phyloP scores from a whole-genome alignment of 73 alveolate species.

The Symbiodinium natans region DNA sequence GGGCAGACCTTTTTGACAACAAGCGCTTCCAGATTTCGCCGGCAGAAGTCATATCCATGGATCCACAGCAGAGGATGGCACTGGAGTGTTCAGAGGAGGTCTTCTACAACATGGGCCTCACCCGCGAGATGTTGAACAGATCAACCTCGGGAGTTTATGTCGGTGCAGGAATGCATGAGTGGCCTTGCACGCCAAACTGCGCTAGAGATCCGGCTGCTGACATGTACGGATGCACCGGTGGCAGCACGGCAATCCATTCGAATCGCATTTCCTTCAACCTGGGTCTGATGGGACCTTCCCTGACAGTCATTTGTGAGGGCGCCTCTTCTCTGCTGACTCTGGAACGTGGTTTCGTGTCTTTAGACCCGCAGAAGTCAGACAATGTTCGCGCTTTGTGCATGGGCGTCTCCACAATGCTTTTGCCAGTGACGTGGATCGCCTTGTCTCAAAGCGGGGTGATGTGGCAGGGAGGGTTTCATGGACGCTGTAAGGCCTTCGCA shows the following conservation, averaged over 20 bases:
- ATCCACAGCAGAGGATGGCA: not conserved
- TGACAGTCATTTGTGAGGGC: not conserved
- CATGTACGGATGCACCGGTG: slow-evolving; percentile 11
- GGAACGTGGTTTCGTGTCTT: slow-evolving; percentile 9
- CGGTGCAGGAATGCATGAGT: slow-evolving; percentile 13
- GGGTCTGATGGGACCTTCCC: not conserved
- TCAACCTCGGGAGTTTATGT: not conserved
- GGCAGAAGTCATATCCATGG: slow-evolving; percentile 14
- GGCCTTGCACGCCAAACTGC: not conserved
- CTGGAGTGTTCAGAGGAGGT: not conserved
- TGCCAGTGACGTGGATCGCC: not conserved
- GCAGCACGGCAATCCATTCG: slow-evolving; percentile 4
- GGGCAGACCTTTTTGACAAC: not conserved
- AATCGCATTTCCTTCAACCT: not conserved
- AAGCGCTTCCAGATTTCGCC: not conserved
- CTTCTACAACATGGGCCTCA: not conserved
- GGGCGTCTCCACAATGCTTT: slow-evolving; percentile 4
- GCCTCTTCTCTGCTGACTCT: not conserved
- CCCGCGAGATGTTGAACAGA: not conserved
- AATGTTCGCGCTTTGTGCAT: not conserved
- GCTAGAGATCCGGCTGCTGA: slow-evolving; percentile 1
- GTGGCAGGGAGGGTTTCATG: not conserved
- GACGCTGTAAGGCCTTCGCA: not conserved
- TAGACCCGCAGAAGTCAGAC: slow-evolving; percentile 2
- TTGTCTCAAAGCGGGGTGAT: not conserved